Conservation (phyloP, 2,329 filamentous ascomycete species). For the Fusarium sp. region DNA sequence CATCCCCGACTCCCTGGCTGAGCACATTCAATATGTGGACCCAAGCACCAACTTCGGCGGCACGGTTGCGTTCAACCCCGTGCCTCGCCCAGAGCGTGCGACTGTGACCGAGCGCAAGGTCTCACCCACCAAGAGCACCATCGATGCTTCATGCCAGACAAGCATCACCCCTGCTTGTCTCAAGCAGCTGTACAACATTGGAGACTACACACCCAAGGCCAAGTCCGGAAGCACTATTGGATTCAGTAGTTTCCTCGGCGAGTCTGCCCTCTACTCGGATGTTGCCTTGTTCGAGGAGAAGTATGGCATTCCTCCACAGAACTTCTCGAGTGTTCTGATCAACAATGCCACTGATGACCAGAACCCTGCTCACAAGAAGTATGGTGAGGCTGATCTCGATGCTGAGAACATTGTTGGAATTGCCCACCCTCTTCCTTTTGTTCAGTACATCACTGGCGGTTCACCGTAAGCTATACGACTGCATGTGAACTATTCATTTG, state of each 20-base stretch:
- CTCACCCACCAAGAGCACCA: slow-evolving; percentile 15
- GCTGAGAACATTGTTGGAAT: slow-evolving; percentile 35
- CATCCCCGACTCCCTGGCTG: slow-evolving; percentile 10
- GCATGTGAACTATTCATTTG: accelerated
- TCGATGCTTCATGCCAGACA: slow-evolving; percentile 35
- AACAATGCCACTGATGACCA: slow-evolving; percentile 32
- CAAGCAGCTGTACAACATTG: slow-evolving; percentile 37
- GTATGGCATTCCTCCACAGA: slow-evolving; percentile 28
- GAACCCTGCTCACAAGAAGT: slow-evolving; percentile 10
- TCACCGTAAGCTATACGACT: background rate
- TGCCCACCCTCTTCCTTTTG: slow-evolving; percentile 33
- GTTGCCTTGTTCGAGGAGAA: slow-evolving; percentile 31
- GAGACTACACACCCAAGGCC: slow-evolving; percentile 23
- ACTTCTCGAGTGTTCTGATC: slow-evolving; percentile 26
- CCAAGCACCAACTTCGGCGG: slow-evolving; percentile 36
- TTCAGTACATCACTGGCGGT: slow-evolving; percentile 34
- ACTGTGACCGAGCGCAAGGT: slow-evolving; percentile 8
- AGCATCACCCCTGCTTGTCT: slow-evolving; percentile 33
- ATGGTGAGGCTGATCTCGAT: slow-evolving; percentile 24
- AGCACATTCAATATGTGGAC: slow-evolving; percentile 31
- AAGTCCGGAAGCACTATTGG: slow-evolving; percentile 30
- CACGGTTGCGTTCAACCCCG: slow-evolving; percentile 23
- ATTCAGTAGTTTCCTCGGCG: slow-evolving; percentile 30
- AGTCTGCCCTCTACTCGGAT: slow-evolving; percentile 29
- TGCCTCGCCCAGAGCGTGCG: slow-evolving; percentile 20